These are phyloP conservation scores for Beauveria sp. DNA, from an alignment of 2,329 filamentous ascomycete species.

Conservation along the genomic window DNA sequence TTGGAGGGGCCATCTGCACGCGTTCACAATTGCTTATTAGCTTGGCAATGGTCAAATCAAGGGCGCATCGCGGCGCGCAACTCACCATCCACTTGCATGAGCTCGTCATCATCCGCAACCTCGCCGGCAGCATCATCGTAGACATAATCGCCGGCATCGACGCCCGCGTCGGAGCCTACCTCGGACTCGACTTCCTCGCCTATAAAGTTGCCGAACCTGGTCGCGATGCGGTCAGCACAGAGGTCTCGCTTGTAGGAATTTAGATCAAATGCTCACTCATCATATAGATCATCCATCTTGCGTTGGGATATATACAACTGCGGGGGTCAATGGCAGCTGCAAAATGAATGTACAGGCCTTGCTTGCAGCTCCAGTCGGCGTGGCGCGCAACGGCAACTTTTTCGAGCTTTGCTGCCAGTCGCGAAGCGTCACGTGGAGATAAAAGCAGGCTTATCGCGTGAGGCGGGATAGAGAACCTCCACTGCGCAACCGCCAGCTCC, in stretches of 20 bases:
- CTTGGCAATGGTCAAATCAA: slow-evolving; percentile 11
- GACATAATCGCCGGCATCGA: slow-evolving; percentile 67
- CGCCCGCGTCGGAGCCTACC: slow-evolving; percentile 71
- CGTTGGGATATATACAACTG: slow-evolving; percentile 11
- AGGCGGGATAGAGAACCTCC: not conserved
- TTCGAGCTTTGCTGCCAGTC: slow-evolving; percentile 11
- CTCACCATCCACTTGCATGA: slow-evolving; percentile 87
- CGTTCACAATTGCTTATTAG: slow-evolving; percentile 19
- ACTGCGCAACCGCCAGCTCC: not conserved
- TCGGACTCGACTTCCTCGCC: slow-evolving; percentile 83
- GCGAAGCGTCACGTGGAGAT: slow-evolving; percentile 9
- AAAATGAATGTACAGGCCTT: slow-evolving; percentile 11
- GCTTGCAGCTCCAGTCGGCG: not conserved
- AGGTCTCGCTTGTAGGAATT: not conserved
- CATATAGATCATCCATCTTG: slow-evolving; percentile 90
- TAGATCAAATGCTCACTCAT: slow-evolving; percentile 57
- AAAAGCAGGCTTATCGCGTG: not conserved
- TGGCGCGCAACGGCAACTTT: slow-evolving; percentile 14
- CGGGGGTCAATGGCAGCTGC: slow-evolving; percentile 17
- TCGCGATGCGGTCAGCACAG: slow-evolving; percentile 6
- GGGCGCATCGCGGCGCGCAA: not conserved
- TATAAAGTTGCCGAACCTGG: slow-evolving; percentile 95
- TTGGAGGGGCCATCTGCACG: slow-evolving; percentile 73
- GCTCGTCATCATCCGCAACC: slow-evolving; percentile 61
- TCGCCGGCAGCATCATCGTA: slow-evolving; percentile 71